phyloP scores from a whole-genome alignment of 1,284 basidiomycete species.

The Ceratobasidium papillatum region DNA sequence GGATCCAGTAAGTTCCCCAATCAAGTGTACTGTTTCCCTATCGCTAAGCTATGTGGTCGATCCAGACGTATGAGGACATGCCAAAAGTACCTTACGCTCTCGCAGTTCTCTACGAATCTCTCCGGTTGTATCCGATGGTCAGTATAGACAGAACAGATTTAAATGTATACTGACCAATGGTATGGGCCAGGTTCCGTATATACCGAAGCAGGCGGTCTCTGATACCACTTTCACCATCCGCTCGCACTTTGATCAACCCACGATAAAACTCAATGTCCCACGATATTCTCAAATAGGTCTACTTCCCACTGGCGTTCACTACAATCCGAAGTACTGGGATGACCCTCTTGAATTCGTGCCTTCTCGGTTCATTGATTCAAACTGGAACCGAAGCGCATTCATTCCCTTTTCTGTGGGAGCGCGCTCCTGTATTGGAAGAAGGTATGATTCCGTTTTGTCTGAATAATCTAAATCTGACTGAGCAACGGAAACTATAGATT shows the following conservation, averaged over 20 bases:
- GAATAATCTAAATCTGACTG: not conserved
- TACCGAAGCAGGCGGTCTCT: not conserved
- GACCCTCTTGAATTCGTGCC: constrained; percentile 31
- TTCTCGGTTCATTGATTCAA: constrained; percentile 22
- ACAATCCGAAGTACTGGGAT: constrained; percentile 33
- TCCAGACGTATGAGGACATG: constrained; percentile 37
- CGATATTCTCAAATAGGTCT: not conserved
- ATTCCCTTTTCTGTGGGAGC: constrained; percentile 32
- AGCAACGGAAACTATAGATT: not conserved
- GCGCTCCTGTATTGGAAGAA: constrained; percentile 34
- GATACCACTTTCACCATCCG: constrained; percentile 44
- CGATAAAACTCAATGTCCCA: not conserved
- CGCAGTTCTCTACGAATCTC: constrained; percentile 12
- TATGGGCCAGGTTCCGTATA: not conserved
- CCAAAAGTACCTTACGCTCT: not conserved
- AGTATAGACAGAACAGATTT: constrained; percentile 47
- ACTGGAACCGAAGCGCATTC: constrained; percentile 39
- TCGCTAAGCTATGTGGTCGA: no score
- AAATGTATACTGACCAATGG: no score
- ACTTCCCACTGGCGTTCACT: not conserved
- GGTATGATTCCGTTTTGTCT: not conserved
- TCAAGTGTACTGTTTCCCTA: no score
- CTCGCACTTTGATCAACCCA: constrained; percentile 41
- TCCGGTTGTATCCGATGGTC: constrained; percentile 28
- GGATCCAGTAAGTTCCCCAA: no score